Conservation (phyloP, 345 rosid species). For the Gossypium arboreum region DNA sequence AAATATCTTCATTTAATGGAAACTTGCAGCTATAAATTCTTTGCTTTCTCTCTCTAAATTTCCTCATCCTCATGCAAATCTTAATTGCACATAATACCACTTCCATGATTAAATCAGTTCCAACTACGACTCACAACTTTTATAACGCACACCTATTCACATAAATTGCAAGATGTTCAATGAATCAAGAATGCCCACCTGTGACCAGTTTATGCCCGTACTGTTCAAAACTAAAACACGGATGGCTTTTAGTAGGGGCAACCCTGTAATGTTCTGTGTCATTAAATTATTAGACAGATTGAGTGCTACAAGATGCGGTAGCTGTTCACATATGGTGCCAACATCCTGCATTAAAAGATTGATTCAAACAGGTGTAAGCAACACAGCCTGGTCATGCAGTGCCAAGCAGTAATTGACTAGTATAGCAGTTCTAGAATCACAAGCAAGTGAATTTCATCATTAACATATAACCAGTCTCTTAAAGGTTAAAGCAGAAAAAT, state of each 20-base stretch:
- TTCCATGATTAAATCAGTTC: background rate
- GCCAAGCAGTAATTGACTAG: constrained; percentile 3
- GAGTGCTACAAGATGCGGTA: constrained; percentile 58
- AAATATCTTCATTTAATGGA: background rate
- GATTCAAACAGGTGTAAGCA: background rate
- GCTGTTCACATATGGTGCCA: constrained; percentile 61
- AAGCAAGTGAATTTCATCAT: background rate
- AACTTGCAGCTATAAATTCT: background rate
- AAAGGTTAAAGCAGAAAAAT: constrained; percentile 5
- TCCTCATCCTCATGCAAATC: background rate
- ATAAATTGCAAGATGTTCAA: background rate
- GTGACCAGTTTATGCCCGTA: constrained; percentile 66
- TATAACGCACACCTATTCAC: background rate
- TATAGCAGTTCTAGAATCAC: background rate
- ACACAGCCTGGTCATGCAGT: background rate
- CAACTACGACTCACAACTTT: background rate
- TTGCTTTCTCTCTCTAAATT: background rate
- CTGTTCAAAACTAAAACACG: constrained; percentile 70
- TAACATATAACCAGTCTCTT: constrained; percentile 4
- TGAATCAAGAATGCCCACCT: constrained; percentile 37
- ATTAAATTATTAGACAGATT: constrained; percentile 69
- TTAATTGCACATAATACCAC: background rate
- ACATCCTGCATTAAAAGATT: constrained; percentile 50
- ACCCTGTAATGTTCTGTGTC: constrained; percentile 34
- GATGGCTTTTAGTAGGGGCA: constrained; percentile 52